Conservation (phyloP, 768 basidiomycete genomes). For the Termitomyces sp. region DNA sequence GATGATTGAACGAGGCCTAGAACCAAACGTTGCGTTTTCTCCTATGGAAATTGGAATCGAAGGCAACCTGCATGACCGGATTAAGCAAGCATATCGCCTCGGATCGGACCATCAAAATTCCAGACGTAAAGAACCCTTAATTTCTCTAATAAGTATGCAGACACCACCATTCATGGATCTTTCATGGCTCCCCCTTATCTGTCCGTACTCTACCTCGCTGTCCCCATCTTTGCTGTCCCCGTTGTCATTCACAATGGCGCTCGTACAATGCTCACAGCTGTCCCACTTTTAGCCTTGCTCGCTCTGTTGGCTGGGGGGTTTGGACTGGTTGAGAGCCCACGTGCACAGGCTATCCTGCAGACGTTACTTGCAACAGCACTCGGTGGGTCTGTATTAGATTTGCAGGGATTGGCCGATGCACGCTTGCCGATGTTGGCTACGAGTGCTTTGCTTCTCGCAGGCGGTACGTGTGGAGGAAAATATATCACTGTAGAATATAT, state of each 20-base stretch:
- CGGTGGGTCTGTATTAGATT: slow-evolving; percentile 8
- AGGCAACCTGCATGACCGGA: neutral
- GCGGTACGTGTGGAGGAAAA: neutral
- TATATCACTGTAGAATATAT: neutral
- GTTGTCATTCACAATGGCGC: slow-evolving; percentile 1
- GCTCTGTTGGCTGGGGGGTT: slow-evolving; percentile 7
- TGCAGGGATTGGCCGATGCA: slow-evolving; percentile 6
- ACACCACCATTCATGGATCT: neutral
- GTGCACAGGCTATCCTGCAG: slow-evolving; percentile 9
- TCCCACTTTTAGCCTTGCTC: slow-evolving; percentile 10
- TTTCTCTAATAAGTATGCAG: neutral
- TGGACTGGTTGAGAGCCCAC: neutral
- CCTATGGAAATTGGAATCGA: neutral
- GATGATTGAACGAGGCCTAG: neutral
- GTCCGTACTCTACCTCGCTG: slow-evolving; percentile 2
- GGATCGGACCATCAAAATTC: neutral
- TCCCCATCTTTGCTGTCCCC: slow-evolving; percentile 1
- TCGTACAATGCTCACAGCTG: slow-evolving; percentile 4
- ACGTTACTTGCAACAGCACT: slow-evolving; percentile 5
- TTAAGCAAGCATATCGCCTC: too few species aligned
- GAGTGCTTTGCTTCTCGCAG: slow-evolving; percentile 4
- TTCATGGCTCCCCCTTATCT: slow-evolving; percentile 4
- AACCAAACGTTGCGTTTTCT: neutral
- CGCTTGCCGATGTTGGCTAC: neutral
- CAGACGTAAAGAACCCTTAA: neutral